Evolutionary conservation across 768 basidiomycete genomes (phyloP).

Genomic region (Lyophyllum shimeji): DNA sequence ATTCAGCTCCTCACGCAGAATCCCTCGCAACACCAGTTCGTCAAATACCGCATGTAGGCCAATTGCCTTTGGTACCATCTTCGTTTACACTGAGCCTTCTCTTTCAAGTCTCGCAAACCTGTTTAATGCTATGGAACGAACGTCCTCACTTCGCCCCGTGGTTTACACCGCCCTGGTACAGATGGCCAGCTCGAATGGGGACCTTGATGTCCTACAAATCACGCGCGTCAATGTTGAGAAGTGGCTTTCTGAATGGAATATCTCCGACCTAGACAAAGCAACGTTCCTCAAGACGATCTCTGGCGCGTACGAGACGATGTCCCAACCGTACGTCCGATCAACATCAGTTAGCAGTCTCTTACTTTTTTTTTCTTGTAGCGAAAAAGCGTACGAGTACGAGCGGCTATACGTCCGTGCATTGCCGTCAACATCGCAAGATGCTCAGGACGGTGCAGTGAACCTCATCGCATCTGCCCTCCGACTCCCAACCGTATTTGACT

Average conservation of each 20-base stretch:
- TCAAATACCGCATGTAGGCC: conserved; percentile 78
- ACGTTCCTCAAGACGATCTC: conserved; percentile 65
- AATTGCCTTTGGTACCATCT: background rate
- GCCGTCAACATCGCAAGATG: conserved; percentile 49
- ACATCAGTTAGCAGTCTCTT: background rate
- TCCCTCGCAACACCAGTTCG: conserved; percentile 47
- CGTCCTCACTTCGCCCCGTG: conserved; percentile 59
- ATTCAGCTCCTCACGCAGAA: conserved; percentile 57
- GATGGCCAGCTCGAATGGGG: conserved; percentile 57
- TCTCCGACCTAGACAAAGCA: conserved; percentile 61
- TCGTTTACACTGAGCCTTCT: conserved; percentile 6
- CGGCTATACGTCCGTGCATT: conserved; percentile 62
- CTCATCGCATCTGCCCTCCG: conserved; percentile 65
- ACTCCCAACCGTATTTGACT: conserved; percentile 71
- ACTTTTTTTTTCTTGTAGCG: conserved; percentile 33
- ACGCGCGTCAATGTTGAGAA: conserved; percentile 63
- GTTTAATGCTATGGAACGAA: conserved; percentile 73
- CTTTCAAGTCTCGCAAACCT: conserved; percentile 69
- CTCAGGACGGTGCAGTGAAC: conserved; percentile 55
- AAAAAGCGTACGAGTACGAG: conserved; percentile 62
- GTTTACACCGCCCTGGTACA: conserved; percentile 66
- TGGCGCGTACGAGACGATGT: conserved; percentile 55
- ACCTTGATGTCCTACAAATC: conserved; percentile 62
- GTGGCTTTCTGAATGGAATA: conserved; percentile 78
- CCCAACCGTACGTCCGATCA: conserved; percentile 50